Evolutionary conservation across 257 asterid genomes (phyloP).

Genomic region (Anisodus acutangulus): DNA sequence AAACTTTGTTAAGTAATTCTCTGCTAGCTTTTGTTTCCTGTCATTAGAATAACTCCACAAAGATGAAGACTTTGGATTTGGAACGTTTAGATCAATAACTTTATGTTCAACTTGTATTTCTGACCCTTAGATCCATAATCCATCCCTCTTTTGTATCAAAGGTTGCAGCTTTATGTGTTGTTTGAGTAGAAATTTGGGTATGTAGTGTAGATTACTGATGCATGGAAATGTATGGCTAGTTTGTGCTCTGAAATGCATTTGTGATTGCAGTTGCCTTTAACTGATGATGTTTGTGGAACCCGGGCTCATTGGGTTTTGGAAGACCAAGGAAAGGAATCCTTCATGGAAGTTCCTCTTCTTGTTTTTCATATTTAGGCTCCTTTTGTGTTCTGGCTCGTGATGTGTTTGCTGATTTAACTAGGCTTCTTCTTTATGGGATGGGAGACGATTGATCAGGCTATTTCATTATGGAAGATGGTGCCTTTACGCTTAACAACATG

Average conservation of each 20-base stretch:
- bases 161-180: background rate
- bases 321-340: constrained; percentile 50
- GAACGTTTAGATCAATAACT: background rate
- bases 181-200: background rate
- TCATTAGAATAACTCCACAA: background rate
- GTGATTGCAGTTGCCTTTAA: constrained; percentile 53
- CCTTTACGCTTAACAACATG: constrained; percentile 48
- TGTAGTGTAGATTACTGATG: background rate
- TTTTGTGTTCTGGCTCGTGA: constrained; percentile 51
- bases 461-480: constrained; percentile 70
- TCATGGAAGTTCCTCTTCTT: constrained; percentile 56
- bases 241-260: constrained; percentile 46
- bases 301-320: constrained; percentile 53
- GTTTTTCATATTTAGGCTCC: constrained; percentile 52
- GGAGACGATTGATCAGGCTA: background rate
- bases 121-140: background rate
- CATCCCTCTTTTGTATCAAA: background rate
- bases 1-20: too few species aligned
- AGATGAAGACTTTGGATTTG: background rate
- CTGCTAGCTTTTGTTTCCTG: background rate
- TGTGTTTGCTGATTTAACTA: constrained; percentile 18
- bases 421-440: background rate
- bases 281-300: constrained; percentile 49
- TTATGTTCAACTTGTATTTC: background rate
- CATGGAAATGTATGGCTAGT: constrained; percentile 17